Conservation (phyloP, 108 stramenopile genomes). For the Conticribra weissflogii region DNA sequence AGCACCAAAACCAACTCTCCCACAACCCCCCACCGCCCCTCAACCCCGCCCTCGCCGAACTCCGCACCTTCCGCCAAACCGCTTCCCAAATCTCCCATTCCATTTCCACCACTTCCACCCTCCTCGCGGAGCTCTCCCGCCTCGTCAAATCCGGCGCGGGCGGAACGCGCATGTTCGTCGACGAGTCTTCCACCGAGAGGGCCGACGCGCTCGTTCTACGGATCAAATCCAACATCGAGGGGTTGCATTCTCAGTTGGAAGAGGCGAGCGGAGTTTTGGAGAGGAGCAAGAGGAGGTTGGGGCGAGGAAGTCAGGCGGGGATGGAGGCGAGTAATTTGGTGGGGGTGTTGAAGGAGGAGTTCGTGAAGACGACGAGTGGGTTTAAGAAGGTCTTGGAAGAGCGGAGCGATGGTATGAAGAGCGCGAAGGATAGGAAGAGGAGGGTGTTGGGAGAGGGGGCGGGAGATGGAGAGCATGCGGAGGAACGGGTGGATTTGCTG, state of each 20-base stretch:
- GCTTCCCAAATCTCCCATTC: conserved; percentile 78
- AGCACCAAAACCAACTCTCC: background rate
- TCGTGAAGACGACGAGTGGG: conserved; percentile 75
- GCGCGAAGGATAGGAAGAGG: conserved; percentile 68
- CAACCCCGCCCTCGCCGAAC: conserved; percentile 51
- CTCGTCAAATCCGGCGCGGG: conserved; percentile 65
- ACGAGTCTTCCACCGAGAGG: conserved; percentile 61
- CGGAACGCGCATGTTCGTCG: conserved; percentile 64
- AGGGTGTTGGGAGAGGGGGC: conserved; percentile 66
- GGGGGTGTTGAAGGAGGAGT: conserved; percentile 78
- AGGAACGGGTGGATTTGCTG: conserved; percentile 57
- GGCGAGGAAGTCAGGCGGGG: conserved; percentile 78
- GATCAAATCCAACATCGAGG: conserved; percentile 80
- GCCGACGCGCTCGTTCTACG: conserved; percentile 77
- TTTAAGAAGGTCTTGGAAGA: conserved; percentile 85
- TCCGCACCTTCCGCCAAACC: conserved; percentile 73
- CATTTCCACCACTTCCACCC: conserved; percentile 71
- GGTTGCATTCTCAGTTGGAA: conserved; percentile 74
- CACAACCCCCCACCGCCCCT: conserved; percentile 1
- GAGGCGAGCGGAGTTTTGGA: conserved; percentile 62
- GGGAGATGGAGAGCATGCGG: conserved; percentile 45
- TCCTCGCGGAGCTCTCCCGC: conserved; percentile 72
- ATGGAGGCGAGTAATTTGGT: conserved; percentile 84
- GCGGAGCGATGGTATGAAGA: conserved; percentile 79
- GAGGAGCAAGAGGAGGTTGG: conserved; percentile 69